Evolutionary conservation across 345 rosid genomes (phyloP).

Genomic region (Draba incana): DNA sequence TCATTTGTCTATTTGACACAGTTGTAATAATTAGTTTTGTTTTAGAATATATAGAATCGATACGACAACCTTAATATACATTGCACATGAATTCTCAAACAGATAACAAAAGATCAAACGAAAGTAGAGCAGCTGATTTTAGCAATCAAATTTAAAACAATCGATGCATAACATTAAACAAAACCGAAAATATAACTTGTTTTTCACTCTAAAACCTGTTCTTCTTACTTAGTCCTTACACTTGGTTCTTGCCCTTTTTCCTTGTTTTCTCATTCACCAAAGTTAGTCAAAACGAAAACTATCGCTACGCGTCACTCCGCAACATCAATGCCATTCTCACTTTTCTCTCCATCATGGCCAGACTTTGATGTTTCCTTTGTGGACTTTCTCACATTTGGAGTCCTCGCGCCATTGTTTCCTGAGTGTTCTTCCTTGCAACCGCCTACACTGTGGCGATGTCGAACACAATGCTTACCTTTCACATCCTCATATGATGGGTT

Average conservation of each 20-base stretch:
- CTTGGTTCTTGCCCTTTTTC: constrained; percentile 24
- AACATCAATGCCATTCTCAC: constrained; percentile 28
- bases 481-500: constrained; percentile 48
- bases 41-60: too few relatives aligned
- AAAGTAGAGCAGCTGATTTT: constrained; percentile 17
- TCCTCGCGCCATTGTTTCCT: constrained; percentile 24
- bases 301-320: constrained; percentile 34
- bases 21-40: too few relatives aligned
- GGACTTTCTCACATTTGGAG: constrained; percentile 34
- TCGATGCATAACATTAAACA: constrained; percentile 18
- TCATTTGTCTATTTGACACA: too few relatives aligned
- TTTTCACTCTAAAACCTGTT: constrained; percentile 23
- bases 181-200: not conserved
- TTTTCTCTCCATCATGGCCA: constrained; percentile 23
- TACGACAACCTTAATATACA: constrained; percentile 32
- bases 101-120: constrained; percentile 23
- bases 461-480: constrained; percentile 59
- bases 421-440: constrained; percentile 47
- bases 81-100: constrained; percentile 34
- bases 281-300: constrained; percentile 42
- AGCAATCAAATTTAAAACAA: constrained; percentile 37
- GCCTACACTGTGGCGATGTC: constrained; percentile 72
- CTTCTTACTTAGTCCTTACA: constrained; percentile 2
- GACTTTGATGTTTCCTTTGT: constrained; percentile 31
- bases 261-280: constrained; percentile 34